phyloP scores from a whole-genome alignment of 305 asterid species.

The Solanum hybrid region DNA sequence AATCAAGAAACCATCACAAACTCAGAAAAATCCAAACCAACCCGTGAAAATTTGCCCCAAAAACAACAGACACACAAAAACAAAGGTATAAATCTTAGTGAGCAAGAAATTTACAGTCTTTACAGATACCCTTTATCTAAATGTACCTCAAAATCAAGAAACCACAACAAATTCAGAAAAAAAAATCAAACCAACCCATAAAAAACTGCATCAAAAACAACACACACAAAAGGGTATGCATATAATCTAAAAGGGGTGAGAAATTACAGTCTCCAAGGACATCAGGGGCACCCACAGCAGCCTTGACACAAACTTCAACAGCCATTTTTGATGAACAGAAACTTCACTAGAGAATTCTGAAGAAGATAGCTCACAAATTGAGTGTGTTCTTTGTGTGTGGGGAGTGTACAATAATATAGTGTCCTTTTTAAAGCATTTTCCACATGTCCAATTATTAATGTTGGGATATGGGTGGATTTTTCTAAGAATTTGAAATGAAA shows the following conservation, averaged over 20 bases:
- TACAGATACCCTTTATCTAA: too few relatives aligned
- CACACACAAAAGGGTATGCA: background rate
- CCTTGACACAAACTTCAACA: slow-evolving; percentile 64
- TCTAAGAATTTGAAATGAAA: too few relatives aligned
- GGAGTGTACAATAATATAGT: background rate
- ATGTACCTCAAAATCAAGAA: too few relatives aligned
- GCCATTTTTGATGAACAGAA: slow-evolving; percentile 28
- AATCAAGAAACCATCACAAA: background rate
- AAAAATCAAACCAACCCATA: background rate
- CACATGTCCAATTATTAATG: background rate
- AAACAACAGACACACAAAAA: background rate
- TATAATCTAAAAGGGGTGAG: background rate
- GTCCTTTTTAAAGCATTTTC: background rate
- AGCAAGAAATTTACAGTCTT: too few relatives aligned
- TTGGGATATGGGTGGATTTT: background rate
- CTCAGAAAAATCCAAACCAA: background rate
- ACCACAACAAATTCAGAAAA: too few relatives aligned
- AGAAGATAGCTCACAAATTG: background rate
- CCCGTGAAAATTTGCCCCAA: background rate
- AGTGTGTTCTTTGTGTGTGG: background rate
- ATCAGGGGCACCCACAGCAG: slow-evolving; percentile 61
- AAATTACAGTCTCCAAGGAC: slow-evolving; percentile 66
- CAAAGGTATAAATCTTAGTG: background rate
- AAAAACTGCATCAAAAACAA: background rate
- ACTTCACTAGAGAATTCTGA: background rate